phyloP scores from a whole-genome alignment of 805 yeast species.

The Saccharomycopsis malanga region DNA sequence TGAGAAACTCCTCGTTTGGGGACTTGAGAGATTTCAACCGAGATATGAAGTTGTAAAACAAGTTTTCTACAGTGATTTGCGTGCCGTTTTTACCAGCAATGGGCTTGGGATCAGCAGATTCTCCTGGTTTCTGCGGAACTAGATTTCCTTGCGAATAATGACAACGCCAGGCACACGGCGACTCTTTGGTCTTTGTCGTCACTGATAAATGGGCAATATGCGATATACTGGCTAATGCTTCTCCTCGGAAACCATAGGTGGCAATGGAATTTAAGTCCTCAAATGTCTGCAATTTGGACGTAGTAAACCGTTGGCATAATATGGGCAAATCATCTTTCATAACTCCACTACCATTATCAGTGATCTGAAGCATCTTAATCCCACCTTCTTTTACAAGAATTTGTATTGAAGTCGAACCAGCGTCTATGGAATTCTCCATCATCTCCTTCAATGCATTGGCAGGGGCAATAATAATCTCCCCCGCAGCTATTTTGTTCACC shows the following conservation, averaged over 20 bases:
- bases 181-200: slow-evolving; percentile 56
- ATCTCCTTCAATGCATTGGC: slow-evolving; percentile 91
- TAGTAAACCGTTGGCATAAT: slow-evolving; percentile 88
- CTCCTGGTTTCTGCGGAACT: slow-evolving; percentile 35
- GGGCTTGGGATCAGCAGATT: slow-evolving; percentile 48
- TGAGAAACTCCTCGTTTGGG: slow-evolving; percentile 65
- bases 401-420: slow-evolving; percentile 66
- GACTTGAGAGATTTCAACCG: slow-evolving; percentile 61
- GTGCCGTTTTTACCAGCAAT: slow-evolving; percentile 88
- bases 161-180: slow-evolving; percentile 65
- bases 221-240: slow-evolving; percentile 90
- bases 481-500: slow-evolving; percentile 91
- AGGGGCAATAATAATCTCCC: slow-evolving; percentile 91
- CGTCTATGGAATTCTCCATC: slow-evolving; percentile 89
- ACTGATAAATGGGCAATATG: slow-evolving; percentile 81
- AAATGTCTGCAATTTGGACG: slow-evolving; percentile 70
- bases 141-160: slow-evolving; percentile 62
- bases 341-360: slow-evolving; percentile 88
- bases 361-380: slow-evolving; percentile 71
- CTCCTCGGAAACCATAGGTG: slow-evolving; percentile 95
- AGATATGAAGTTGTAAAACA: slow-evolving; percentile 83
- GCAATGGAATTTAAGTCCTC: slow-evolving; percentile 66
- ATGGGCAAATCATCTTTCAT: slow-evolving; percentile 61
- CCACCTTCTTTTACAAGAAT: slow-evolving; percentile 90
- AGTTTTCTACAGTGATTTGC: slow-evolving; percentile 74